Base-by-base conservation (phyloP, 495 filamentous ascomycete genomes). In the Jackrogersella multiformis region DNA sequence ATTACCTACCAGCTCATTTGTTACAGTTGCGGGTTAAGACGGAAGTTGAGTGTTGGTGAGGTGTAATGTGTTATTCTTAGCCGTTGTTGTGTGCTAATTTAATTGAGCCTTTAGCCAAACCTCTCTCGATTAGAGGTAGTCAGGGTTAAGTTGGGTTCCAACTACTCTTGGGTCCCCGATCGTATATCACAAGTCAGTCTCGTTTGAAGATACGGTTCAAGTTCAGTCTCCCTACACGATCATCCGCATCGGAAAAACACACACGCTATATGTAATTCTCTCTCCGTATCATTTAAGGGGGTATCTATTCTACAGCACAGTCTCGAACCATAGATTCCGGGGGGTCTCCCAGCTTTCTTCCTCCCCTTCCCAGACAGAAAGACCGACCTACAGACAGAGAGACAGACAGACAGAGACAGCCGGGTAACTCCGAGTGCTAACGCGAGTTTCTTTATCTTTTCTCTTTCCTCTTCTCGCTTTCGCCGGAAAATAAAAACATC, bases 241-340 rank as follows among this genome's bases (percentile, higher is more conserved):
- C 5, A 35, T 2, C 32, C 32, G 10, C 10, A 5, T 35, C 32
- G n/a, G n/a, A n/a, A n/a, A 35, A 35, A 35, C 3, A 35, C 32
- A 12, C 32, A 35, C 36, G n/a, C n/a, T 18, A 4, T 41, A 2
- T 41, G 26, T 49, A 49, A 8, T 53, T 36, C 24, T 53, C 56
- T 61, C 48, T 59, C 57, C 34, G 52, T 68, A 62, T 71, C 60
- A 62, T 72, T 64, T 55, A 66, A 65, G 56, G 72, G 74, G 74
- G 73, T 77, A 73, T 75, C 72, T 74, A 76, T 70, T 74, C 70
- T 73, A 75, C 69, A 73, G 56, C 71, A 75, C 69, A 73, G 56
- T 67, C 65, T 73, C 56, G 49, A 65, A 68, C 62, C 67, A 65
- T 51, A 63, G 62, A 69, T n/a, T n/a, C n/a, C 67, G 68, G 62